phyloP scores from a whole-genome alignment of 345 rosid genomes.

The Citrus australasica region DNA sequence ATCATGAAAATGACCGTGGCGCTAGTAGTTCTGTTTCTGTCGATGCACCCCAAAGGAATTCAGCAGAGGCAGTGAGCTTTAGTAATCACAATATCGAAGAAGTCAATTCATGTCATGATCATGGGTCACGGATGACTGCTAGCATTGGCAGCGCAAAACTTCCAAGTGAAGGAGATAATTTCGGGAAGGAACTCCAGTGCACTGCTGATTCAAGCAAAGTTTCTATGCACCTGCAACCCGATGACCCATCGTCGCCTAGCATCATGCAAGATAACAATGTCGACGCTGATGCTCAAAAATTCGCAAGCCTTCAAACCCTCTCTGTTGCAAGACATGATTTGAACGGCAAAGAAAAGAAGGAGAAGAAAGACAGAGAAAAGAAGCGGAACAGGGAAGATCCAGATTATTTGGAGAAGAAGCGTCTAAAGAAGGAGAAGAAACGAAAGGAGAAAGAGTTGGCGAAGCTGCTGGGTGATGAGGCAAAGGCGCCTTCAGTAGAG shows the following conservation, averaged over 20 bases:
- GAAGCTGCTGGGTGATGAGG: conserved; percentile 45
- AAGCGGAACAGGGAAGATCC: conserved; percentile 67
- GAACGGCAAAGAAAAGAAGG: conserved; percentile 40
- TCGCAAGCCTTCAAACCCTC: conserved; percentile 60
- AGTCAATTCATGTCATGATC: conserved; percentile 84
- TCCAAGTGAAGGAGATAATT: conserved; percentile 58
- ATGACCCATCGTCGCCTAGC: conserved; percentile 37
- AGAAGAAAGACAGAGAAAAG: conserved; percentile 55
- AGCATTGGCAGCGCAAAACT: conserved; percentile 92
- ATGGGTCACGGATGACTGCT: conserved; percentile 81
- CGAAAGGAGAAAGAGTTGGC: conserved; percentile 74
- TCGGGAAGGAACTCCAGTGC: conserved; percentile 90
- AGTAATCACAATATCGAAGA: conserved; percentile 82
- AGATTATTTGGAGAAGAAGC: conserved; percentile 65
- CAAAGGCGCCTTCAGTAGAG: conserved; percentile 28
- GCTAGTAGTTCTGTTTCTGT: conserved; percentile 85
- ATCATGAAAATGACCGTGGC: conserved; percentile 45
- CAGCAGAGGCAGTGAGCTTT: conserved; percentile 62
- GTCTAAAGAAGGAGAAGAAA: conserved; percentile 84
- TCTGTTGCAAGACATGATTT: conserved; percentile 33
- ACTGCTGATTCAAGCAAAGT: conserved; percentile 87
- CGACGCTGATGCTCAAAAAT: conserved; percentile 52
- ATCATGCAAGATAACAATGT: conserved; percentile 41
- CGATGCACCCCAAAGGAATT: conserved; percentile 86
- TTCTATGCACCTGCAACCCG: conserved; percentile 34